phyloP scores from a whole-genome alignment of 2,329 filamentous ascomycete genomes.

The Fusarium phyllophilum region DNA sequence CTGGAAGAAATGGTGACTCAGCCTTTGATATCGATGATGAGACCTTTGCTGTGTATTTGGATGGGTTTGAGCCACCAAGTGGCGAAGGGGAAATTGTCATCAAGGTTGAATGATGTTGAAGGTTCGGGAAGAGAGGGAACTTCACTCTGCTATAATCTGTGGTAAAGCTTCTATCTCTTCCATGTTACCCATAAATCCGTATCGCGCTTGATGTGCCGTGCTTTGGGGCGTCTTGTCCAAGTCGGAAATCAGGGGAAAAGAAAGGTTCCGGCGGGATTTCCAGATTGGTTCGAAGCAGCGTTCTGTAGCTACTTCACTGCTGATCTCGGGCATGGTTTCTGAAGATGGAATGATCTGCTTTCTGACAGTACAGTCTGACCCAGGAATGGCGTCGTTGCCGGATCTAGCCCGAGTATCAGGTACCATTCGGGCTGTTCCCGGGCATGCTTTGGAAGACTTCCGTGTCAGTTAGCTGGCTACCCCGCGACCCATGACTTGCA shows the following conservation, averaged over 20 bases:
- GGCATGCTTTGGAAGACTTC: neutral
- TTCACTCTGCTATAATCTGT: neutral
- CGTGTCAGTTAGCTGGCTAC: neutral
- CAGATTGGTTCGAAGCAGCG: too few species aligned
- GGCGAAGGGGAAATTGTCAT: conserved; percentile 6
- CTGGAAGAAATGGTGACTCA: conserved; percentile 1
- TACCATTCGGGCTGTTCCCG: neutral
- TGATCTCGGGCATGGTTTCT: neutral
- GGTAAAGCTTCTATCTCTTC: neutral
- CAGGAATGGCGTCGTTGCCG: neutral
- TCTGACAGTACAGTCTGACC: neutral
- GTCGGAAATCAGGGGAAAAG: too few species aligned
- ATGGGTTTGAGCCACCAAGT: neutral
- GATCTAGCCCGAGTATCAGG: neutral
- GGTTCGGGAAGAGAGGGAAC: neutral
- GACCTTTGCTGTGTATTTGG: neutral
- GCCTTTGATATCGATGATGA: conserved; percentile 1
- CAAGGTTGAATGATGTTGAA: neutral
- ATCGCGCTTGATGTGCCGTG: too few species aligned
- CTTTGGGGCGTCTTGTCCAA: too few species aligned
- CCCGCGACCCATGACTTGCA: neutral
- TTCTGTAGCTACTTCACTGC: neutral
- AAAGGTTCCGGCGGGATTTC: too few species aligned
- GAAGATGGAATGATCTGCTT: neutral
- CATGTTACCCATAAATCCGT: too few species aligned